Conservation (phyloP, 768 basidiomycete genomes). For the Hortiboletus campestris region DNA sequence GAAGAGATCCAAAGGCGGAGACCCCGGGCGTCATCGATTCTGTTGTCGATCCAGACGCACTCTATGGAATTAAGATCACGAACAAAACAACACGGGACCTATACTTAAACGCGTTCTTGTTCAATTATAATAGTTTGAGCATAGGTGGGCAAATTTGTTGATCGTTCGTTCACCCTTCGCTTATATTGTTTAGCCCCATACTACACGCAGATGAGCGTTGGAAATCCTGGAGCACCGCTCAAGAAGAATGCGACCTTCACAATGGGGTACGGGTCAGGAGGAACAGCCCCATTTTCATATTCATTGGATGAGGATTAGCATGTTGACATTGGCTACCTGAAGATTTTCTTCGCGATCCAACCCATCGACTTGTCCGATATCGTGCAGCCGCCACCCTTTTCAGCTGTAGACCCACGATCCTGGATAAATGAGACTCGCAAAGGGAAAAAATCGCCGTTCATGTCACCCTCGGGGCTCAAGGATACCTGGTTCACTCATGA, state of each 20-base stretch:
- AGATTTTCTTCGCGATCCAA: constrained; percentile 40
- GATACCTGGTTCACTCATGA: too few species aligned
- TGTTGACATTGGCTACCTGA: constrained; percentile 43
- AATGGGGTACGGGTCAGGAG: constrained; percentile 42
- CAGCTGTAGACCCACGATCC: too few species aligned
- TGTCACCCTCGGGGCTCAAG: too few species aligned
- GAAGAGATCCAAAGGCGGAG: neutral
- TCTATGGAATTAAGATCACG: constrained; percentile 36
- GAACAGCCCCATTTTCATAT: constrained; percentile 33
- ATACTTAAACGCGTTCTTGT: constrained; percentile 43
- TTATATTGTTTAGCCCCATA: constrained; percentile 8
- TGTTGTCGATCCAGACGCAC: constrained; percentile 20
- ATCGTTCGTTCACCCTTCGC: neutral
- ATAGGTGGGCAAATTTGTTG: constrained; percentile 26
- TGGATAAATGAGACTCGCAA: too few species aligned
- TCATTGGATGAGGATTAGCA: constrained; percentile 28
- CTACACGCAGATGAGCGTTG: constrained; percentile 1
- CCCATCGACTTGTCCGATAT: neutral
- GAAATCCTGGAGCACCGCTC: constrained; percentile 6
- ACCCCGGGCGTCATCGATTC: constrained; percentile 16
- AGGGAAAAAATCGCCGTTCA: too few species aligned
- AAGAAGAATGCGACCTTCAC: constrained; percentile 16
- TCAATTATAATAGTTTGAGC: constrained; percentile 39
- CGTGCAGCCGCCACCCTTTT: too few species aligned
- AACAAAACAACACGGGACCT: constrained; percentile 35